Conservation (phyloP, 2,329 filamentous ascomycete genomes). For the Trichoderma atroviride region DNA sequence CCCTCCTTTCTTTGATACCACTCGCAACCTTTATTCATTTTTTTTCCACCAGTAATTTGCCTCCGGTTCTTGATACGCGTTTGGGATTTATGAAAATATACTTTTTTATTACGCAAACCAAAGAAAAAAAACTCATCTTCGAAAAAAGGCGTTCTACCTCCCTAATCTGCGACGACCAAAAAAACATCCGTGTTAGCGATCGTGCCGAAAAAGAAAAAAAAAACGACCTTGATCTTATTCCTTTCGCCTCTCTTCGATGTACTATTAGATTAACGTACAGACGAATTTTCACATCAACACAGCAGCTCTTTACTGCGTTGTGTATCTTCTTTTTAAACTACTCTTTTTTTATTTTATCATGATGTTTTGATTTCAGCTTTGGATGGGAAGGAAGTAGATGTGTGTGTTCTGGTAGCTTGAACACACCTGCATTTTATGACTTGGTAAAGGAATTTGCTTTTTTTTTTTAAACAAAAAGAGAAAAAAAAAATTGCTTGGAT, state of each 20-base stretch:
- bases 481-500: neutral
- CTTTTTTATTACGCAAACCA: neutral
- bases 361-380: neutral
- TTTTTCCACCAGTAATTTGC: neutral
- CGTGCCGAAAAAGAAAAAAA: neutral
- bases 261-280: neutral
- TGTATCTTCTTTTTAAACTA: neutral
- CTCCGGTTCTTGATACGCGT: conserved; percentile 16
- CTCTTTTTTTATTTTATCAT: neutral
- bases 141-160: neutral
- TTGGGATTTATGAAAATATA: conserved; percentile 1
- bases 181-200: neutral
- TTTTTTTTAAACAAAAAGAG: neutral
- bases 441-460: neutral
- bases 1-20: conserved; percentile 22
- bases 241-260: neutral
- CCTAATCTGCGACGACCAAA: neutral
- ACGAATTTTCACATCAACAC: neutral
- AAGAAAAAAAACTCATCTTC: neutral
- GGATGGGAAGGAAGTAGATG: neutral
- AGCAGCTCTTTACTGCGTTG: neutral
- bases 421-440: neutral
- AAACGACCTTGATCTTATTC: neutral
- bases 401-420: neutral
- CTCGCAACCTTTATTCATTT: neutral